These are phyloP conservation scores for Ustilago vetiveriae DNA, from an alignment of 1,284 basidiomycete genomes.

Conservation along the genomic window DNA sequence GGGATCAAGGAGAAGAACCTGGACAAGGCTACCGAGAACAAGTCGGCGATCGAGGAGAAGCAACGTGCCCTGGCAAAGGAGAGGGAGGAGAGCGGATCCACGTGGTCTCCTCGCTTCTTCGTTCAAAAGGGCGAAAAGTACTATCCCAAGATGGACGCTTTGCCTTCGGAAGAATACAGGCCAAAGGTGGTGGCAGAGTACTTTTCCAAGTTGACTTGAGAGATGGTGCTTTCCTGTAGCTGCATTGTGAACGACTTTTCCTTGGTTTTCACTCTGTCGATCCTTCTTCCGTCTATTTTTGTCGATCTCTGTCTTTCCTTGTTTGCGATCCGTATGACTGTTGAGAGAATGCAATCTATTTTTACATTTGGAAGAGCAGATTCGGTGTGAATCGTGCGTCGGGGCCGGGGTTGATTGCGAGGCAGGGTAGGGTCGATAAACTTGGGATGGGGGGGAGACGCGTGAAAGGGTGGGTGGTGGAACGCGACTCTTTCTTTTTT, in stretches of 20 bases:
- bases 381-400: too few relatives aligned
- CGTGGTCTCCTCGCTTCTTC: constrained; percentile 82
- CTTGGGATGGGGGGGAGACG: too few relatives aligned
- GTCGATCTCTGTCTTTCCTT: too few relatives aligned
- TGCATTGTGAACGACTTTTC: neutral
- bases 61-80: constrained; percentile 83
- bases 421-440: too few relatives aligned
- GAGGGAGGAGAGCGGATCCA: constrained; percentile 79
- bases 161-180: constrained; percentile 44
- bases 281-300: too few relatives aligned
- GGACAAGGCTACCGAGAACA: constrained; percentile 90
- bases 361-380: too few relatives aligned
- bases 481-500: too few relatives aligned
- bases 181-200: constrained; percentile 47
- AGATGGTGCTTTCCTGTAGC: neutral
- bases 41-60: constrained; percentile 88
- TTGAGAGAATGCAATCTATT: too few relatives aligned
- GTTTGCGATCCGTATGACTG: too few relatives aligned
- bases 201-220: constrained; percentile 32
- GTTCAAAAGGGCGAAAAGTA: constrained; percentile 71
- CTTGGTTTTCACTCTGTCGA: too few relatives aligned
- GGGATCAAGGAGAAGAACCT: constrained; percentile 90
- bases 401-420: too few relatives aligned
- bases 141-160: constrained; percentile 56
- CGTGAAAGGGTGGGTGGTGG: too few relatives aligned